phyloP scores from a whole-genome alignment of 352 stramenopile species.

The Phytophthora lateralis region DNA sequence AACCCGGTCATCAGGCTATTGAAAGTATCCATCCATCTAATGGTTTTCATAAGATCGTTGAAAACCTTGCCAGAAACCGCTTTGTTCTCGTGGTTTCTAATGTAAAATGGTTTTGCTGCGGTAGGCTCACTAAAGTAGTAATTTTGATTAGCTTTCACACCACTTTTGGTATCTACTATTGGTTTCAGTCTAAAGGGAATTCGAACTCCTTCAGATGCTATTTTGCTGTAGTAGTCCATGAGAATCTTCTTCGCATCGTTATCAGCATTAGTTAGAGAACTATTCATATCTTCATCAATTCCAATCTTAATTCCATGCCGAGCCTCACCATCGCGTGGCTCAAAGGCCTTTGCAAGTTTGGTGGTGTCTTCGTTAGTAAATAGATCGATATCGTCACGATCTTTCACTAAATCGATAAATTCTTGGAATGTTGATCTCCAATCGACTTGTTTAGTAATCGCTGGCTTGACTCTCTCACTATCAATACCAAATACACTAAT shows the following conservation, averaged over 20 bases:
- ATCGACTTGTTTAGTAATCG: constrained; percentile 21
- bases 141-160: constrained; percentile 19
- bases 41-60: constrained; percentile 24
- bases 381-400: constrained; percentile 9
- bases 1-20: constrained; percentile 16
- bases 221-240: constrained; percentile 20
- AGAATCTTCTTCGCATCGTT: constrained; percentile 30
- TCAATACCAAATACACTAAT: constrained; percentile 22
- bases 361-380: constrained; percentile 8
- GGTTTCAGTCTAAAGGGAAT: constrained; percentile 27
- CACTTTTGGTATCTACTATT: constrained; percentile 18
- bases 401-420: constrained; percentile 25
- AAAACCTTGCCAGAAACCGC: constrained; percentile 20
- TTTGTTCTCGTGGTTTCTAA: constrained; percentile 25
- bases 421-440: constrained; percentile 17
- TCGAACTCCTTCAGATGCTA: constrained; percentile 12
- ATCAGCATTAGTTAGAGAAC: constrained; percentile 19
- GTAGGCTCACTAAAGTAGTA: constrained; percentile 31
- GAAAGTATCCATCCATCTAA: constrained; percentile 32
- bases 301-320: constrained; percentile 16
- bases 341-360: constrained; percentile 12
- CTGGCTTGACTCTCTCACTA: constrained; percentile 12
- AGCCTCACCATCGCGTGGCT: constrained; percentile 13
- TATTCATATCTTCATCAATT: constrained; percentile 25
- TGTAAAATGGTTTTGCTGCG: constrained; percentile 22